These are phyloP conservation scores for Vaccinium myrtillus DNA, from an alignment of 148 eudicot species.

Conservation along the genomic window DNA sequence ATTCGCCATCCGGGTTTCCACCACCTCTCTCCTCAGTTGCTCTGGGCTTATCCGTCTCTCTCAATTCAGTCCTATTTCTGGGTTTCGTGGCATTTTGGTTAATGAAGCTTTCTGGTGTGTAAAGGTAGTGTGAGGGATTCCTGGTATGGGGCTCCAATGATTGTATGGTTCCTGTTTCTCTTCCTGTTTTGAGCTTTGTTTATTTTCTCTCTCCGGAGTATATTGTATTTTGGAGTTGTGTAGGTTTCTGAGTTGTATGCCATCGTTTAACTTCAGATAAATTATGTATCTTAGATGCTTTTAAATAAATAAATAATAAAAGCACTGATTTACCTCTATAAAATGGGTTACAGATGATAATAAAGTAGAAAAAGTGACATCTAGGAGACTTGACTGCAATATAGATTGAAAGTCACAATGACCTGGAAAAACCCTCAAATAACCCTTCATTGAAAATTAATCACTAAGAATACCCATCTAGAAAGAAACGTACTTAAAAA, in stretches of 20 bases:
- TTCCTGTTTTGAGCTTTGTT: background rate
- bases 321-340: background rate
- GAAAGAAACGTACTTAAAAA: background rate
- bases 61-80: conserved; percentile 19
- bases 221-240: background rate
- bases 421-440: background rate
- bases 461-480: background rate
- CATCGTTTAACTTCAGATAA: background rate
- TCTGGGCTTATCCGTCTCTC: conserved; percentile 18
- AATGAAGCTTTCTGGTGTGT: conserved; percentile 17
- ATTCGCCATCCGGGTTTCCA: conserved; percentile 44
- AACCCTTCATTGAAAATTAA: background rate
- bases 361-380: background rate
- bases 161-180: conserved; percentile 17
- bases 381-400: background rate
- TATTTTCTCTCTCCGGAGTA: background rate
- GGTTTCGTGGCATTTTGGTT: conserved; percentile 30
- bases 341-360: background rate
- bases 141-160: conserved; percentile 5
- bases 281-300: background rate
- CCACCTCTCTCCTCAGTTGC: conserved; percentile 43
- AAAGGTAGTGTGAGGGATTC: conserved; percentile 10
- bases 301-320: background rate
- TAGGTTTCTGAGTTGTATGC: background rate
- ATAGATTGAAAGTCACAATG: background rate